Evolutionary conservation across 2,329 filamentous ascomycete genomes (phyloP).

Genomic region (Aschersonia sp.): DNA sequence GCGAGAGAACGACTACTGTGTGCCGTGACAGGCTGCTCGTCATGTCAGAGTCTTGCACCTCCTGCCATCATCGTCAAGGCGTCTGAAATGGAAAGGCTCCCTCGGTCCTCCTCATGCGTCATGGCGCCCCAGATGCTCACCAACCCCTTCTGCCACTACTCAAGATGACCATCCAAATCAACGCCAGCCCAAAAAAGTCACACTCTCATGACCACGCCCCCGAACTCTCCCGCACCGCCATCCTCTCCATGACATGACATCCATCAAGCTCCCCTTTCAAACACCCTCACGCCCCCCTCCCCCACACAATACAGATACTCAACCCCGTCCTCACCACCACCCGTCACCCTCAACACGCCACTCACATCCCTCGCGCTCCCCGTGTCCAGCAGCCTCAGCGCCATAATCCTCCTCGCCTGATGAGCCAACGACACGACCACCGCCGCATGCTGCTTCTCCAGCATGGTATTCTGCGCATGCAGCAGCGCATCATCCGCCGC

Average conservation of each 20-base stretch:
- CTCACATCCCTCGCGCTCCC: slow-evolving; percentile 85
- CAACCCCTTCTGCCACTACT: no score
- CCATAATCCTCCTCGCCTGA: slow-evolving; percentile 54
- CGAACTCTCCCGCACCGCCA: no score
- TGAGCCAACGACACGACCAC: slow-evolving; percentile 63
- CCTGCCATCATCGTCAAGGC: no score
- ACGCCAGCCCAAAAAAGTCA: no score
- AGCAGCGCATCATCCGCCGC: slow-evolving; percentile 65
- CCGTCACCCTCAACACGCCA: slow-evolving; percentile 67
- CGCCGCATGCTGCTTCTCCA: slow-evolving; percentile 59
- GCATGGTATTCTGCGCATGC: slow-evolving; percentile 40
- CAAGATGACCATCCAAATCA: no score
- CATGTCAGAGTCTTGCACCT: no score
- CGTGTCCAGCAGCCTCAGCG: slow-evolving; percentile 66
- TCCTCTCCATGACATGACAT: background rate
- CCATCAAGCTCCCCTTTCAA: slow-evolving; percentile 53
- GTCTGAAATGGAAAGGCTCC: no score
- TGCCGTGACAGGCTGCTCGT: no score
- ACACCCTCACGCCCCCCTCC: slow-evolving; percentile 70
- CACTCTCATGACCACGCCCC: no score
- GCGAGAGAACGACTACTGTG: no score
- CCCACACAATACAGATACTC: slow-evolving; percentile 71
- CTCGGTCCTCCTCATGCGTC: no score
- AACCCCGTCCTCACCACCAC: slow-evolving; percentile 36
- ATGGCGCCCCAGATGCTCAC: no score